Base-by-base conservation (phyloP, 352 stramenopile genomes). In the Globisporangium nodosum region DNA sequence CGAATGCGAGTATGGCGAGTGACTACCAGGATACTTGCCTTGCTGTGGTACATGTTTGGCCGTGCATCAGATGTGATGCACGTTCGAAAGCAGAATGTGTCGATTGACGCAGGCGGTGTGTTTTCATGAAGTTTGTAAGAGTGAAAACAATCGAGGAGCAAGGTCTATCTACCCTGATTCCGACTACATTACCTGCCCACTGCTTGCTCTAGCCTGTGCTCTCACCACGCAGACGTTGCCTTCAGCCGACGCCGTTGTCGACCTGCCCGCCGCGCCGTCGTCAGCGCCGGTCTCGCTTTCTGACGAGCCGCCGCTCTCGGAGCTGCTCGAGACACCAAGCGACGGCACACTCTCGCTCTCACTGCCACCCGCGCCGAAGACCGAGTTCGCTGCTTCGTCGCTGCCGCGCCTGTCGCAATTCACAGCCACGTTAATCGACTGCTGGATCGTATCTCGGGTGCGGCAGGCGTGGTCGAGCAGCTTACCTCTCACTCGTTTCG, bases 401-500 rank as follows among this genome's bases (percentile, higher is more conserved):
- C 48, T 9, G 30, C 27, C 24, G 27, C 24, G 24, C 27, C 48
- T 5, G 13, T 49, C n/a, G 30, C 30, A 11, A 60, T 68, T 9
- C 68, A 73, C 49, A 37, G 35, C 11, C 51, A 69, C 43, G 56
- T 69, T 15, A 73, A 73, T 18, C 47, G 58, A 0, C 11, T 69
- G 2, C 65, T 73, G 4, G 58, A 56, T 11, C 56, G 58, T 6
- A 27, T 76, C 3, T 11, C 24, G 0, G 3, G 0, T 0, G 31
- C 30, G 0, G 55, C 55, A 21, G 62, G 53, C 3, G 54, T 71
- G 0, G 20, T 49, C 5, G 55, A 48, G 4, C 7, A 33, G 6
- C 48, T 72, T 3, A 66, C 56, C 1, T 74, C 63, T 1, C 69
- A 70, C 16, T 70, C 66, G 0, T 69, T 77, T 52, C 45, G 59